Conservation (phyloP, 495 filamentous ascomycete species). For the Penicillium diatomitis region DNA sequence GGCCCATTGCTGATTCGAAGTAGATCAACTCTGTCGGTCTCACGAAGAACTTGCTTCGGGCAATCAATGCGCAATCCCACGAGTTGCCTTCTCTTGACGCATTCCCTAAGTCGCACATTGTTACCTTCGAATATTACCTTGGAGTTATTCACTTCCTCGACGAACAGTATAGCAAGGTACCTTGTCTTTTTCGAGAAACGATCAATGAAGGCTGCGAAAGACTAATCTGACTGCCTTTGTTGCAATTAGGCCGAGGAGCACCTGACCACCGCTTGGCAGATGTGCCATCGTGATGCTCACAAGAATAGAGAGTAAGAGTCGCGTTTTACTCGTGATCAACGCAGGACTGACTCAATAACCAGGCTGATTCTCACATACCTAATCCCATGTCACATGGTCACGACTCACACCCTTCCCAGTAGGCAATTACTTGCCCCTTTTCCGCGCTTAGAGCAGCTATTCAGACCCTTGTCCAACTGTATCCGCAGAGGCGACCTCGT, state of each 20-base stretch:
- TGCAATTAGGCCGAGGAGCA: constrained; percentile 61
- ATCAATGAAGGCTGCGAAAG: not conserved
- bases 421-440: constrained; percentile 58
- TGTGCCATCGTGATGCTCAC: constrained; percentile 60
- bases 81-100: constrained; percentile 67
- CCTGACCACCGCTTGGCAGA: constrained; percentile 64
- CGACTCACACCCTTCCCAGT: constrained; percentile 73
- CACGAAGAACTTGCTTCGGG: constrained; percentile 80
- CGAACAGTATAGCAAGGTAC: constrained; percentile 74
- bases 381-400: constrained; percentile 83
- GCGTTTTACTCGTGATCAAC: too few species aligned
- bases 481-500: constrained; percentile 76
- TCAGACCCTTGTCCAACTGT: constrained; percentile 62
- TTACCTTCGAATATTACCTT: constrained; percentile 94
- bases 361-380: constrained; percentile 93
- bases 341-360: not conserved
- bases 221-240: not conserved
- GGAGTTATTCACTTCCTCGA: constrained; percentile 86
- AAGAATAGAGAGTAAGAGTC: constrained; percentile 67
- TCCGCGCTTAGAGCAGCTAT: constrained; percentile 68
- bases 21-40: constrained; percentile 76
- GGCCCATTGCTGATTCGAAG: constrained; percentile 1
- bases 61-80: constrained; percentile 58
- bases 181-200: not conserved
- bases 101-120: constrained; percentile 81